A percentile compares a stretch with the other conserved stretches of the same genome.
Conservation (phyloP, 139 green algal genomes). For the Tetradesmus lagerheimii region DNA sequence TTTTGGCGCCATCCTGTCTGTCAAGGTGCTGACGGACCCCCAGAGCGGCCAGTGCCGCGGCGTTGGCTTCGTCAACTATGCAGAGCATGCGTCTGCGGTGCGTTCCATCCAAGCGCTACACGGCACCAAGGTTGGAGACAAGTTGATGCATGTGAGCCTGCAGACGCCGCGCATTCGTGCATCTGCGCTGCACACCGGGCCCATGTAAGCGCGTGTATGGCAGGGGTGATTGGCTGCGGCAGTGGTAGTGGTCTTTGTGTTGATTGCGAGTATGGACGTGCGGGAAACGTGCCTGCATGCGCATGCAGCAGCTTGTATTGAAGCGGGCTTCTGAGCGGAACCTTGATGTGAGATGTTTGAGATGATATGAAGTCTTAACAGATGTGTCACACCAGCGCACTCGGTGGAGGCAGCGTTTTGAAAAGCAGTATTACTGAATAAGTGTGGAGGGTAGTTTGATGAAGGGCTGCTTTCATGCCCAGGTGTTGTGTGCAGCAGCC, state of each 20-base stretch:
- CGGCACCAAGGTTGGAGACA: slow-evolving; percentile 44
- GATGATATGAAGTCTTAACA: too few species aligned
- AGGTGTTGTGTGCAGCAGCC: background rate
- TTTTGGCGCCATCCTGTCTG: slow-evolving; percentile 71
- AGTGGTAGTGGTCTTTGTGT: background rate
- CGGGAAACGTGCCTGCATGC: background rate
- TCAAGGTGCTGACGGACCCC: slow-evolving; percentile 57
- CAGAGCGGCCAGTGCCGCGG: slow-evolving; percentile 40
- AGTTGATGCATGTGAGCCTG: slow-evolving; percentile 54
- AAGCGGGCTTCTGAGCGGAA: too few species aligned
- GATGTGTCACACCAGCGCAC: background rate
- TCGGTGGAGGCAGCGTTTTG: too few species aligned
- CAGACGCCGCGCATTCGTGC: slow-evolving; percentile 43
- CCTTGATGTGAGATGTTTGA: too few species aligned
- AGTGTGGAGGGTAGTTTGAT: background rate
- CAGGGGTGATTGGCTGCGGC: background rate
- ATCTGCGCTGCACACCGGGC: background rate
- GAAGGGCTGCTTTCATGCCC: background rate
- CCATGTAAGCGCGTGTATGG: background rate
- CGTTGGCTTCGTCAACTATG: slow-evolving; percentile 54
- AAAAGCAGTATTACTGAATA: background rate
- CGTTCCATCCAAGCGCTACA: slow-evolving; percentile 42
- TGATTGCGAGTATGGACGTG: background rate
- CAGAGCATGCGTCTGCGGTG: slow-evolving; percentile 40
- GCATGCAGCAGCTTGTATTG: background rate